These are phyloP conservation scores for Xylariales sp. DNA, from an alignment of 2,329 filamentous ascomycete species.

Conservation along the genomic window DNA sequence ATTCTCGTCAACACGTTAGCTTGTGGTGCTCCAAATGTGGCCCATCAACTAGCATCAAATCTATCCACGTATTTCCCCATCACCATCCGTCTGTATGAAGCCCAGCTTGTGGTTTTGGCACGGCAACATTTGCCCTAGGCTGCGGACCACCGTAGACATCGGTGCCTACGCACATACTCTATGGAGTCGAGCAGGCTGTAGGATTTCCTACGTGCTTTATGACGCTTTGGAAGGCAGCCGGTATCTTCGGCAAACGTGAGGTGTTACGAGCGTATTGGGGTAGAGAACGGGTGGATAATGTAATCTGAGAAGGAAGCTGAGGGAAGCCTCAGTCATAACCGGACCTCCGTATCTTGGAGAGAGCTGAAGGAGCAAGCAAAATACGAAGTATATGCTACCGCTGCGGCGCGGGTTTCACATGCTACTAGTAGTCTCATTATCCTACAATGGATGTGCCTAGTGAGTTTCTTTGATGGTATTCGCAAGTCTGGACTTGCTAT, in stretches of 20 bases:
- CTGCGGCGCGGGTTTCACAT: not conserved
- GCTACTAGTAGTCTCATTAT: not conserved
- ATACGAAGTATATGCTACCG: not conserved
- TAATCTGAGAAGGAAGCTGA: not conserved
- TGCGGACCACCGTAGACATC: not conserved
- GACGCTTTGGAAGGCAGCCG: not conserved
- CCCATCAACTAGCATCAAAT: no score
- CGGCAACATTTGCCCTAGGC: not conserved
- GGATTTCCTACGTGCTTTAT: not conserved
- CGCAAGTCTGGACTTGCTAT: not conserved
- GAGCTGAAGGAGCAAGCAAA: not conserved
- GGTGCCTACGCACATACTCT: not conserved
- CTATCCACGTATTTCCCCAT: not conserved
- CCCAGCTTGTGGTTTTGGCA: not conserved
- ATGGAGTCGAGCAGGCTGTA: not conserved
- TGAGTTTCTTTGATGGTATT: not conserved
- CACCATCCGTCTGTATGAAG: not conserved
- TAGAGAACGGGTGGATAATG: no score
- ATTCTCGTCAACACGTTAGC: no score
- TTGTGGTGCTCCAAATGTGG: no score
- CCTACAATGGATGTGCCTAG: not conserved
- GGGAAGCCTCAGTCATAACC: not conserved
- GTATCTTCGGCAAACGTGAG: not conserved
- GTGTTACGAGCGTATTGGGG: not conserved
- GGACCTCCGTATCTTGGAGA: not conserved